Base-by-base conservation (phyloP, 352 stramenopile species). In the Pythium sukuiense region DNA sequence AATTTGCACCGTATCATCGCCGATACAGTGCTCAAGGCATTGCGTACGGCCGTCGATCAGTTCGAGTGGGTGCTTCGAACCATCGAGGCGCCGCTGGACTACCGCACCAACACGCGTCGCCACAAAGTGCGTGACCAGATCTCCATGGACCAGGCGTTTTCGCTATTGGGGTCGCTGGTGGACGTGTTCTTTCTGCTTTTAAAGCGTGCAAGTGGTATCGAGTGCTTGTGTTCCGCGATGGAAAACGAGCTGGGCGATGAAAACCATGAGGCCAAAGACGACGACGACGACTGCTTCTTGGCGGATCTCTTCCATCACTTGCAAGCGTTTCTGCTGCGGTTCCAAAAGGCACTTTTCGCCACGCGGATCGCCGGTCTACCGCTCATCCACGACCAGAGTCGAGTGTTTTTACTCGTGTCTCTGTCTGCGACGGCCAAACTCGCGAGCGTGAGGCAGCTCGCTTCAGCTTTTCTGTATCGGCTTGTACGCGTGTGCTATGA, bases 111-210 rank as follows among this genome's bases (percentile, higher is more conserved):
- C 48, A 26, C 56, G 49, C 58, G 37, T 1, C 60, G 26, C 14
- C 54, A 14, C 29, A 61, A 43, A 16, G 45, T 24, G 20, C 46
- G 46, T 14, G 59, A 46, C 33, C 62, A 58, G 11, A 61, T 72
- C 9, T 71, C 70, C 0, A 59, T 67, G 1, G 81, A 77, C 13
- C 74, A 92, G 45, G 79, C 80, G 0, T 76, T 80, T 20, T 72
- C 76, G 8, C 61, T 93, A 35, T 75, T 93, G 0, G 76, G 76
- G 0, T 76, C 74, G 2, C 43, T 93, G 8, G 78, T 71, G 0
- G 76, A 88, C 20, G 35, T 91, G 8, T 58, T 89, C 24, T 93
- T 88, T 60, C 55, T 88, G 35, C 59, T 91, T 8, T 59, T 93
- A 35, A 75, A 76, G 8, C 79, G 76, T 29, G 67, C 80, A 1